Conservation (phyloP, 176 grass and related monocot genomes). For the Areca catechu region DNA sequence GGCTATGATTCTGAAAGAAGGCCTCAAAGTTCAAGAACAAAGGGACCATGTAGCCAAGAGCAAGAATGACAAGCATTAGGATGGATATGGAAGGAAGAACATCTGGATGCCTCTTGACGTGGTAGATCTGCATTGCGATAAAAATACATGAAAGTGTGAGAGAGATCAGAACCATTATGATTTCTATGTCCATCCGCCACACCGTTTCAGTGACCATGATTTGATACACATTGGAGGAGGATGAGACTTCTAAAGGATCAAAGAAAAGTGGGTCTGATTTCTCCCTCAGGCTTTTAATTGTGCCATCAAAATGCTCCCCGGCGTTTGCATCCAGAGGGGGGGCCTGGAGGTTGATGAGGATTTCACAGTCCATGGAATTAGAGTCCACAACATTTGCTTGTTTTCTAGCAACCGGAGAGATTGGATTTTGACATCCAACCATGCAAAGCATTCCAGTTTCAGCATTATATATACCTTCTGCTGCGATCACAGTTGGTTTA, state of each 20-base stretch:
- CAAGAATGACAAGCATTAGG: conserved; percentile 41
- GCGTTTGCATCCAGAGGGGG: conserved; percentile 6
- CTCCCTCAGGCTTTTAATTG: conserved; percentile 43
- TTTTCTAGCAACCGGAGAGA: not conserved
- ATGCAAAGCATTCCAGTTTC: conserved; percentile 34
- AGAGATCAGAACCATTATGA: conserved; percentile 27
- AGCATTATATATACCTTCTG: conserved; percentile 57
- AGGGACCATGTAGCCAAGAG: conserved; percentile 35
- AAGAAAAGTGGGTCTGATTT: conserved; percentile 15
- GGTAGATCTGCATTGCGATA: conserved; percentile 28
- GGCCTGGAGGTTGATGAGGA: conserved; percentile 32
- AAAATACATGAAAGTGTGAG: conserved; percentile 40
- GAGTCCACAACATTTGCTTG: conserved; percentile 13
- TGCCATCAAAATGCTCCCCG: conserved; percentile 9
- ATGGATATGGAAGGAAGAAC: conserved; percentile 33
- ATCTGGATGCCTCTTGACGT: conserved; percentile 25
- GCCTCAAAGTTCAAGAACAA: conserved; percentile 43
- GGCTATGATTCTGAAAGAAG: conserved; percentile 26
- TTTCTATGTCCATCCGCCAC: conserved; percentile 28
- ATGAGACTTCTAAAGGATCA: no score
- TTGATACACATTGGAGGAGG: no score
- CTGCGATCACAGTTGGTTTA: conserved; percentile 7
- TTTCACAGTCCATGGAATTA: conserved; percentile 33
- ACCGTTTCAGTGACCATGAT: no score
- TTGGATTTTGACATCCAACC: conserved; percentile 31